Conservation (phyloP, 148 eudicot species). For the Arctostaphylos glauca region DNA sequence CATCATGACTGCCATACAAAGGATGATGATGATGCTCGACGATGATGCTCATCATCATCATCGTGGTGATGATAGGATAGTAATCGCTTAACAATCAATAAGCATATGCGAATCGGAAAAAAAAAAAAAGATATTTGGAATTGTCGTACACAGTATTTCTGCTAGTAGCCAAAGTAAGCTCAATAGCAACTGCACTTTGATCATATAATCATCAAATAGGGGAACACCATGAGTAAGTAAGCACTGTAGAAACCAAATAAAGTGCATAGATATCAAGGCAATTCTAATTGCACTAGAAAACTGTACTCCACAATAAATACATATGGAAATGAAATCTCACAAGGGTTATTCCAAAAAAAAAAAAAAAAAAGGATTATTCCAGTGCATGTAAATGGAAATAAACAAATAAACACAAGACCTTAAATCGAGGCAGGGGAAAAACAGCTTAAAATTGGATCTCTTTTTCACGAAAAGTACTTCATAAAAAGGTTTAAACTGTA, state of each 20-base stretch:
- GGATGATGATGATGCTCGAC: neutral
- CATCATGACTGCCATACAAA: neutral
- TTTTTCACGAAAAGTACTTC: neutral
- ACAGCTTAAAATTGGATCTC: neutral
- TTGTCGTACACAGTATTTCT: neutral
- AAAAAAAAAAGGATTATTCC: neutral
- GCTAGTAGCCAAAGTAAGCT: neutral
- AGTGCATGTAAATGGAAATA: conserved; percentile 10
- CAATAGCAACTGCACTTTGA: neutral
- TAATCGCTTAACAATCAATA: neutral
- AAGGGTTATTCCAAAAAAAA: neutral
- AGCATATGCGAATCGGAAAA: neutral
- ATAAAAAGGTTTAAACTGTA: neutral
- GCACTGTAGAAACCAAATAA: neutral
- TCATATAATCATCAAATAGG: neutral
- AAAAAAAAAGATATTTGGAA: neutral
- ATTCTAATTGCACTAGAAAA: neutral
- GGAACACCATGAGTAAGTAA: neutral
- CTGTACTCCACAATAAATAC: neutral
- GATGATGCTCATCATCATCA: too few relatives aligned
- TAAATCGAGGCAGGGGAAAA: neutral
- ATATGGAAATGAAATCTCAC: neutral
- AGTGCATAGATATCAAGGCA: neutral
- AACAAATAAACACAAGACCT: neutral
- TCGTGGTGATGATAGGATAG: neutral